Conservation (phyloP, 192 early-diverging fungal species). For the Umbelopsis ramanniana region DNA sequence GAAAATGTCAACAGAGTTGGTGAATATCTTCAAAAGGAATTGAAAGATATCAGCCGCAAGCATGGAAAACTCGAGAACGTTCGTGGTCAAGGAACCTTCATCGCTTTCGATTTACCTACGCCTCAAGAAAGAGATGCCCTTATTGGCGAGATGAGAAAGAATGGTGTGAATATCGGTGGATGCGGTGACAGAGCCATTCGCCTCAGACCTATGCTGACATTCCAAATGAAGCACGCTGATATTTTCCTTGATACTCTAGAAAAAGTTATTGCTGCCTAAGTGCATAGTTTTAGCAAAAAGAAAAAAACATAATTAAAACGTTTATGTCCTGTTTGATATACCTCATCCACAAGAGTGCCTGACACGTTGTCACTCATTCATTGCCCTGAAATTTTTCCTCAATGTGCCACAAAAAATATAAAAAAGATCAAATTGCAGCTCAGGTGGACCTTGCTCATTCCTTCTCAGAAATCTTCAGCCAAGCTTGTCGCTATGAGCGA, state of each 20-base stretch:
- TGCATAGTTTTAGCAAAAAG: neutral
- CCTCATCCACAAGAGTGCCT: neutral
- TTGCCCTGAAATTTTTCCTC: neutral
- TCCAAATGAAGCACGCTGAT: conserved; percentile 70
- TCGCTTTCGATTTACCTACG: conserved; percentile 71
- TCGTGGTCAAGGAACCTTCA: conserved; percentile 67
- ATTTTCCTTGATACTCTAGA: conserved; percentile 66
- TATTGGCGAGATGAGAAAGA: conserved; percentile 55
- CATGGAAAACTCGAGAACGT: conserved; percentile 54
- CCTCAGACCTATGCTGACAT: conserved; percentile 74
- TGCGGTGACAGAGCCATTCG: conserved; percentile 64
- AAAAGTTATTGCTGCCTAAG: conserved; percentile 28
- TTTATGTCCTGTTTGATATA: no score
- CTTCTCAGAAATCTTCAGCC: neutral
- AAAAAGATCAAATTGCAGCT: neutral
- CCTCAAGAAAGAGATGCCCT: conserved; percentile 54
- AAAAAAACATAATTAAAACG: no score
- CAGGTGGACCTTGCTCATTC: neutral
- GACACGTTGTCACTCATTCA: neutral
- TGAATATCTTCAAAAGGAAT: conserved; percentile 55
- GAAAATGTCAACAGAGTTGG: conserved; percentile 57
- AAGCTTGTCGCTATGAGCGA: conserved; percentile 6
- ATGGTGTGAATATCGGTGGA: conserved; percentile 73
- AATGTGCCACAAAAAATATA: no score
- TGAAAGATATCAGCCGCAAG: conserved; percentile 51